Conservation (phyloP, 208 protist species). For the Vickermania spadyakhi region DNA sequence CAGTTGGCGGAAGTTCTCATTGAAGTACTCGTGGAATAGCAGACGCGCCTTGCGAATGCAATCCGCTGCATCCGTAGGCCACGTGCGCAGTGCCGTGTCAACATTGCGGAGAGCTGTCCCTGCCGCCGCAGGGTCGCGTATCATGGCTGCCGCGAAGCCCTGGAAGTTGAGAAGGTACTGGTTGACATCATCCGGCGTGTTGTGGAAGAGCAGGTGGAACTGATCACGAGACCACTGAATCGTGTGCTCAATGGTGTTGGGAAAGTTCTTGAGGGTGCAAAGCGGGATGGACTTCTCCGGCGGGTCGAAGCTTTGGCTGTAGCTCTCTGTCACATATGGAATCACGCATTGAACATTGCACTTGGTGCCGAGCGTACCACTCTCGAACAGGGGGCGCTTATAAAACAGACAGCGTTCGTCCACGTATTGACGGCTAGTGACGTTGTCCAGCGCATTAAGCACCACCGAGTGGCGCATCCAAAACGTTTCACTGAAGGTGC, state of each 20-base stretch:
- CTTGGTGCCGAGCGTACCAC: constrained; percentile 98
- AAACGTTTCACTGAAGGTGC: constrained; percentile 94
- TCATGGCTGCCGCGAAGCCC: constrained; percentile 46
- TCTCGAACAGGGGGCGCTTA: constrained; percentile 97
- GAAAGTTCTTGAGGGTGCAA: constrained; percentile 99
- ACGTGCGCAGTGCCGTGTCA: constrained; percentile 56
- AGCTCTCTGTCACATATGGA: constrained; percentile 97
- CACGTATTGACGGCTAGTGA: constrained; percentile 94
- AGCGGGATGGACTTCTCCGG: constrained; percentile 98
- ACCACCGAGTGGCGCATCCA: constrained; percentile 92
- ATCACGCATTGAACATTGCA: constrained; percentile 97
- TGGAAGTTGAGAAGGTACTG: constrained; percentile 64
- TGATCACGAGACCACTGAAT: constrained; percentile 95
- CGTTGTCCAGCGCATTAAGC: constrained; percentile 99
- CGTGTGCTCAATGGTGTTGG: constrained; percentile 98
- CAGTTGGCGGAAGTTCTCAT: constrained; percentile 94
- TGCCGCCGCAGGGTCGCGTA: constrained; percentile 62
- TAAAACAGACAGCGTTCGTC: constrained; percentile 95
- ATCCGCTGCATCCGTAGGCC: constrained; percentile 83
- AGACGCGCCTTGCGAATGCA: constrained; percentile 93
- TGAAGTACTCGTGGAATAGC: constrained; percentile 95
- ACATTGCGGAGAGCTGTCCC: constrained; percentile 58
- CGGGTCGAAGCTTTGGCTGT: constrained; percentile 95
- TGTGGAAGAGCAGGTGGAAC: constrained; percentile 84
- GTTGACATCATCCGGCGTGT: constrained; percentile 74